A percentile compares a stretch with the other conserved stretches of the same genome.
These are phyloP conservation scores for Mucor indicus DNA, from an alignment of 371 early-diverging fungal species.

Conservation along the genomic window DNA sequence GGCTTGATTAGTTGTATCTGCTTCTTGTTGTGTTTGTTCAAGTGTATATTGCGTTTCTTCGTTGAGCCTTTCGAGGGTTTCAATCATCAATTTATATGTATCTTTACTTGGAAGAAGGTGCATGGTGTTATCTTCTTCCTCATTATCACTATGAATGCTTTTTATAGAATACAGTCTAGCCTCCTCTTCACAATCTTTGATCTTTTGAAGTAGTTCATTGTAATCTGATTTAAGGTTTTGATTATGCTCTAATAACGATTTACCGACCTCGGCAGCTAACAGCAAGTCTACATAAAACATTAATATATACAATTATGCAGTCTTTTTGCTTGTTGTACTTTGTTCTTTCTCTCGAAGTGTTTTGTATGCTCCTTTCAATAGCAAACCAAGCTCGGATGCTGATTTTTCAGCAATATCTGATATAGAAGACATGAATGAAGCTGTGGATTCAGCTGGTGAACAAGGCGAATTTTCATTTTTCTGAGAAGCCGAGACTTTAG, in stretches of 20 bases:
- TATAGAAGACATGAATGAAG: slow-evolving; percentile 34
- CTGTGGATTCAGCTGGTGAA: slow-evolving; percentile 20
- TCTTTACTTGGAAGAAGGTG: slow-evolving; percentile 22
- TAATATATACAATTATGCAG: no score
- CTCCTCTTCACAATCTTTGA: slow-evolving; percentile 4
- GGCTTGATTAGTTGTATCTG: slow-evolving; percentile 10
- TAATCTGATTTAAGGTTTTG: slow-evolving; percentile 47
- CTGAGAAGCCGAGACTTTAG: no score
- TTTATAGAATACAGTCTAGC: neutral
- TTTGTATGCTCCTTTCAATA: slow-evolving; percentile 38
- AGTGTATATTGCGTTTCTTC: slow-evolving; percentile 33
- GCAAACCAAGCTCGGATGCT: slow-evolving; percentile 28
- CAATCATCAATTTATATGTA: slow-evolving; percentile 34
- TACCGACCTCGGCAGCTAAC: slow-evolving; percentile 58
- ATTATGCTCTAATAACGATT: slow-evolving; percentile 55
- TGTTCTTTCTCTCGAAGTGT: slow-evolving; percentile 38
- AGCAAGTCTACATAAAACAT: slow-evolving; percentile 36
- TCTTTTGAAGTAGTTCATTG: slow-evolving; percentile 41
- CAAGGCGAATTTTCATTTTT: no score
- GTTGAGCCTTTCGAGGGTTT: slow-evolving; percentile 37
- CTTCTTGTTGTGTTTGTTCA: slow-evolving; percentile 24
- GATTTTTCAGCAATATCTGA: slow-evolving; percentile 46
- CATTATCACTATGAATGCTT: no score
- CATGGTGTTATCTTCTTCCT: slow-evolving; percentile 24
- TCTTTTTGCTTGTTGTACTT: slow-evolving; percentile 27